Conservation (phyloP, 1,284 basidiomycete genomes). For the Cystobasidium sp. region DNA sequence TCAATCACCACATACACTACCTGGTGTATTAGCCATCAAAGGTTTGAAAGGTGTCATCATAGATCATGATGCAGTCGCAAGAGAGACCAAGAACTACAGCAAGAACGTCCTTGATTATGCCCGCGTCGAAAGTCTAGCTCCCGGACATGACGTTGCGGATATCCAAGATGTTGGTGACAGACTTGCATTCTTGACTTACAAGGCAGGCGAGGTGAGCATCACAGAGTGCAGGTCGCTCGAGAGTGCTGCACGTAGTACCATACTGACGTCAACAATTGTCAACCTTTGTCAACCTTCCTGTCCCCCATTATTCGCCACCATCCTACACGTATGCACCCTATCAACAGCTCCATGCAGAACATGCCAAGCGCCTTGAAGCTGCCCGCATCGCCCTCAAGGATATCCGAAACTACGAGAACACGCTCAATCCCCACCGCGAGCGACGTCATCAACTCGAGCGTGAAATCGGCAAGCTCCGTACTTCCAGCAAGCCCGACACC, state of each 20-base stretch:
- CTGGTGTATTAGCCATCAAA: conserved; percentile 51
- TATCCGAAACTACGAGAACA: conserved; percentile 52
- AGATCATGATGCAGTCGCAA: conserved; percentile 45
- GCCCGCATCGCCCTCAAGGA: conserved; percentile 47
- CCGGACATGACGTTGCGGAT: conserved; percentile 48
- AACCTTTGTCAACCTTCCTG: background rate
- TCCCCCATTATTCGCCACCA: background rate
- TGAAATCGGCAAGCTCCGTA: conserved; percentile 33
- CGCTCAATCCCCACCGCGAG: conserved; percentile 45
- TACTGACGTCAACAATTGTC: conserved; percentile 7
- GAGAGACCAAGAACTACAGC: conserved; percentile 45
- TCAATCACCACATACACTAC: conserved; percentile 42
- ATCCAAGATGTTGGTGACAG: conserved; percentile 50
- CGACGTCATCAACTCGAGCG: conserved; percentile 33
- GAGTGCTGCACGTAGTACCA: background rate
- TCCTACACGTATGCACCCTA: background rate
- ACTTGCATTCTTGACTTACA: conserved; percentile 49
- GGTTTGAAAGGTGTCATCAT: conserved; percentile 46
- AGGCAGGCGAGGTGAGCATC: conserved; percentile 47
- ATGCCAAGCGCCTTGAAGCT: conserved; percentile 46
- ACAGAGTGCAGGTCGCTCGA: background rate
- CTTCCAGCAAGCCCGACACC: conserved; percentile 43
- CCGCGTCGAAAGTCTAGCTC: conserved; percentile 46
- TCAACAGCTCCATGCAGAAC: conserved; percentile 37
- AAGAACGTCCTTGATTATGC: conserved; percentile 49